These are phyloP conservation scores for Camelina laxa DNA, from an alignment of 345 rosid species.

Conservation along the genomic window DNA sequence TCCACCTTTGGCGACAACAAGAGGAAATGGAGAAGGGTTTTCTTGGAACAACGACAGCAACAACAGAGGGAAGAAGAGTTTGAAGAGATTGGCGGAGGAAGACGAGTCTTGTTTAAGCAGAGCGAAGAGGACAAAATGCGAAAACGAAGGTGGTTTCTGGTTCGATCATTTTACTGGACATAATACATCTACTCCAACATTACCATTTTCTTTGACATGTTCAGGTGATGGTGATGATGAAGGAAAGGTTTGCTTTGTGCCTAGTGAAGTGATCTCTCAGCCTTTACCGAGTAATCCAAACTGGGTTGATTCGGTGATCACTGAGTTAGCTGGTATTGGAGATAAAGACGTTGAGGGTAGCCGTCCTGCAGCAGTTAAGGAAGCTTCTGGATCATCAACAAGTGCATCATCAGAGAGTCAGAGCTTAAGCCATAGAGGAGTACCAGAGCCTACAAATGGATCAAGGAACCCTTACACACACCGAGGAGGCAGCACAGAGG, in stretches of 20 bases:
- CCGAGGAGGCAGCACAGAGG: slow-evolving; percentile 50
- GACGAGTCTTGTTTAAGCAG: slow-evolving; percentile 65
- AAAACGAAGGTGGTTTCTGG: slow-evolving; percentile 66
- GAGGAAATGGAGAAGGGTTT: slow-evolving; percentile 48
- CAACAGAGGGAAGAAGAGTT: slow-evolving; percentile 61
- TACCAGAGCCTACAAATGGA: slow-evolving; percentile 51
- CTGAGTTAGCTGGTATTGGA: slow-evolving; percentile 71
- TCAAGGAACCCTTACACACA: slow-evolving; percentile 52
- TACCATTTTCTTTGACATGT: slow-evolving; percentile 75
- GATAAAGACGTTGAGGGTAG: slow-evolving; percentile 69
- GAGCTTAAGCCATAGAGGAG: slow-evolving; percentile 54
- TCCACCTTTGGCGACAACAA: slow-evolving; percentile 80
- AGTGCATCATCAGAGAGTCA: slow-evolving; percentile 80
- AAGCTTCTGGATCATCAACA: slow-evolving; percentile 78
- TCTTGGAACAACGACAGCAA: slow-evolving; percentile 65
- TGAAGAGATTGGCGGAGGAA: slow-evolving; percentile 84
- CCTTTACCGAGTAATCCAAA: slow-evolving; percentile 70
- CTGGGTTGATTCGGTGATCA: slow-evolving; percentile 80
- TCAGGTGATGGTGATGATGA: slow-evolving; percentile 71
- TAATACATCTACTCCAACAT: slow-evolving; percentile 50
- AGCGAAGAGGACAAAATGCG: slow-evolving; percentile 76
- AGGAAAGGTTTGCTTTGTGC: slow-evolving; percentile 70
- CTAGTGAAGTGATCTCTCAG: slow-evolving; percentile 68
- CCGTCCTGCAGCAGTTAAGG: slow-evolving; percentile 59
- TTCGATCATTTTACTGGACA: slow-evolving; percentile 65